A percentile compares a stretch with the other conserved stretches of the same genome.
phyloP scores from a whole-genome alignment of 495 filamentous ascomycete genomes.

The Xeromyces bisporus region DNA sequence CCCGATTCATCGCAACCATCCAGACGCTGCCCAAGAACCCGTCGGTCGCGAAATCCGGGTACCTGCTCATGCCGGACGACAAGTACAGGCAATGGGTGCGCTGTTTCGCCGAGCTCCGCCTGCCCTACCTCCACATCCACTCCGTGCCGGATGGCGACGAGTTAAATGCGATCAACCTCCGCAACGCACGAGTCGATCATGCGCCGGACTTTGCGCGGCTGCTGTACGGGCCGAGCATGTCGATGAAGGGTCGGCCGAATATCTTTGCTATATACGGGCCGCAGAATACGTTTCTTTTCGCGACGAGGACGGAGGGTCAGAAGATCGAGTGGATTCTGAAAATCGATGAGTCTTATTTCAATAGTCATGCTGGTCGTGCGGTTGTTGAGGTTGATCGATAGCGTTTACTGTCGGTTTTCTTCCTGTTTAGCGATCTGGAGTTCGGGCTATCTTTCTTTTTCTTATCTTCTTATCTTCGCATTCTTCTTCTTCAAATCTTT shows the following conservation, averaged over 20 bases:
- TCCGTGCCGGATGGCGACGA: conserved; percentile 74
- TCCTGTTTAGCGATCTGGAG: not conserved
- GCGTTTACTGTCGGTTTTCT: no score
- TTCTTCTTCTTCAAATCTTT: conserved; percentile 3
- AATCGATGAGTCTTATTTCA: conserved; percentile 48
- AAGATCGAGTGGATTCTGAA: conserved; percentile 89
- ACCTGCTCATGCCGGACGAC: conserved; percentile 61
- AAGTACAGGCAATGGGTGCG: conserved; percentile 65
- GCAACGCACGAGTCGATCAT: conserved; percentile 71
- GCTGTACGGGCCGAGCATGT: conserved; percentile 34
- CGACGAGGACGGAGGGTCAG: conserved; percentile 66
- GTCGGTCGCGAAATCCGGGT: conserved; percentile 62
- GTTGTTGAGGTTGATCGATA: no score
- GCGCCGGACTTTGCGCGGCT: conserved; percentile 72
- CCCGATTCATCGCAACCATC: conserved; percentile 49
- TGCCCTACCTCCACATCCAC: conserved; percentile 85
- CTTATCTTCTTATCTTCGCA: conserved; percentile 3
- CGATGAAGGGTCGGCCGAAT: conserved; percentile 39
- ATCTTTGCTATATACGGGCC: conserved; percentile 89
- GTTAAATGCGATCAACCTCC: conserved; percentile 69
- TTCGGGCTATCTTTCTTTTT: not conserved
- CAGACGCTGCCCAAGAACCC: conserved; percentile 57
- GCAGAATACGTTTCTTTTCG: conserved; percentile 89
- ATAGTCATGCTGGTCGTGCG: conserved; percentile 17
- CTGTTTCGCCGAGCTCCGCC: conserved; percentile 81